Conservation (phyloP, 306 rosid species). For the Styphnolobium japonicum region DNA sequence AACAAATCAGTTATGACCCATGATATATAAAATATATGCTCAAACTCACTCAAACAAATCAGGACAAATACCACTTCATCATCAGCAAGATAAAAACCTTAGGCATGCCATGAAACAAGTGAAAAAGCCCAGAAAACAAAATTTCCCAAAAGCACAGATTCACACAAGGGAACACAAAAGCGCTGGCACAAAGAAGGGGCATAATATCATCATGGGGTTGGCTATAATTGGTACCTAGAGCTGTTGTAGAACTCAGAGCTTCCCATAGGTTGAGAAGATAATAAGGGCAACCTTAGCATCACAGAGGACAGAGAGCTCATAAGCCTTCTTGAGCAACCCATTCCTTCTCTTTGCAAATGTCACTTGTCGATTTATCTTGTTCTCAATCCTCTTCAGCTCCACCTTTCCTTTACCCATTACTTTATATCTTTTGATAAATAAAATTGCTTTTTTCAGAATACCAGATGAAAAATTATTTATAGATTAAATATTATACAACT, state of each 20-base stretch:
- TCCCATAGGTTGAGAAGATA: slow-evolving; percentile 74
- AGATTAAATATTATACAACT: background rate
- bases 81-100: slow-evolving; percentile 8
- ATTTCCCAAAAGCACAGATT: background rate
- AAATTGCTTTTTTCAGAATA: slow-evolving; percentile 27
- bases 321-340: slow-evolving; percentile 82
- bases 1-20: background rate
- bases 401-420: slow-evolving; percentile 85
- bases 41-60: slow-evolving; percentile 7
- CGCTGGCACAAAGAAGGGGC: background rate
- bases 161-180: background rate
- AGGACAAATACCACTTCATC: background rate
- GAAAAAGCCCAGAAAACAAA: background rate
- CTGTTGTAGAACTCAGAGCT: slow-evolving; percentile 83
- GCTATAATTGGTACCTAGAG: slow-evolving; percentile 39
- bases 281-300: slow-evolving; percentile 86
- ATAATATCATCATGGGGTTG: background rate
- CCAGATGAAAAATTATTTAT: background rate
- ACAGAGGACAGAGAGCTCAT: slow-evolving; percentile 79
- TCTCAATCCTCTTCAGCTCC: slow-evolving; percentile 87
- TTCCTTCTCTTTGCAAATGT: slow-evolving; percentile 82
- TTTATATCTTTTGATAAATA: background rate
- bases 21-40: background rate
- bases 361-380: slow-evolving; percentile 79
- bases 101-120: slow-evolving; percentile 4